Evolutionary conservation across 331 rosid species (phyloP), one percentile per base, ranked within the genome.

Genomic region (Arachis monticola): DNA sequence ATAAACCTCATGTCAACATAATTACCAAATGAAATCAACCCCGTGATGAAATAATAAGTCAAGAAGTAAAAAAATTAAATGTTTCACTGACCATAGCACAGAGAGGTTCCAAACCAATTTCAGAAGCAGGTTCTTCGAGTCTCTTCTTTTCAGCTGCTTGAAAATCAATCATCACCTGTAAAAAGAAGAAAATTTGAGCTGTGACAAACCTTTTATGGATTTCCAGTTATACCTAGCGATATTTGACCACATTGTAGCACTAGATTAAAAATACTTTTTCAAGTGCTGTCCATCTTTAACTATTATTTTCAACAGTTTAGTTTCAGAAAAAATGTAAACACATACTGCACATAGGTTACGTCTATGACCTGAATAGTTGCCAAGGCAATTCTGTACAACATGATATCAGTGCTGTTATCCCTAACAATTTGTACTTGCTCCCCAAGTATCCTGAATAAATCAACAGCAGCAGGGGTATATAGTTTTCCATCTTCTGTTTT

Each of bases 391-490:
- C 97, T 86, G 91, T 94, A 92, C 35, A 94, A 83, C 99, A 94
- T 92, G 85, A 94, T 80, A 78, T 94, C 97, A 0, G 99, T 90
- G 86, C 97, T 90, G 80, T 94, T 92, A 52, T 94, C 99, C 42
- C 93, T 97, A 79, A 94, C 99, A 79, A 90, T 92, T 86, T 94
- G 97, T 71, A 94, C 90, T 80, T 94, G 99, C 88, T 92, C 99
- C 73, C 96, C 99, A 13, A 94, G 96, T 83, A 94, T 94, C 85
- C 97, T 82, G 90, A 94, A 94, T 67, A 94, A 84, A 86, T 94
- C 97, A 82, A 92, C 99, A 76, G 99, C 97, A 56, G 97, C 99
- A 14, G 97, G 99, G n/a, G 99, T 92, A 82, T 92, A 94, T 14
- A 92, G 85, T 87, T 94, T 94, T 74, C 99, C 97, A 70, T 92